A percentile compares a stretch with the other conserved stretches of the same genome.
phyloP scores from a whole-genome alignment of 1,284 basidiomycete species.

The Phenoliferia sp. region DNA sequence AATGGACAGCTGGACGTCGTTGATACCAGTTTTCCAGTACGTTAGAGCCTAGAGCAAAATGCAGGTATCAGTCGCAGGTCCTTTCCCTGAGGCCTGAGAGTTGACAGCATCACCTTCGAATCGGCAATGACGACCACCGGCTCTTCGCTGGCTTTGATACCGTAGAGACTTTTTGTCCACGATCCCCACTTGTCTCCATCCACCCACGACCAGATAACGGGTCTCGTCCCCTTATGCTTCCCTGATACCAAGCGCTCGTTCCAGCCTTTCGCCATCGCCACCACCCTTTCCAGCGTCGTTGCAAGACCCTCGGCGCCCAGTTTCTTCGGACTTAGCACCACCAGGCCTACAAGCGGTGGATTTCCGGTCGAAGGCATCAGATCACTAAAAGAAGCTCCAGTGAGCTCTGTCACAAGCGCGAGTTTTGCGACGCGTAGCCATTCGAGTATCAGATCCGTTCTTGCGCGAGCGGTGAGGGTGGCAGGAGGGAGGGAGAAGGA shows the following conservation, averaged over 20 bases:
- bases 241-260: slow-evolving; percentile 37
- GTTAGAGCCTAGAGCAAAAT: slow-evolving; percentile 52
- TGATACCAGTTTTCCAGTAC: slow-evolving; percentile 59
- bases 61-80: not conserved
- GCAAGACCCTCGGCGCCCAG: slow-evolving; percentile 35
- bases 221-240: slow-evolving; percentile 43
- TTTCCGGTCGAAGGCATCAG: slow-evolving; percentile 60
- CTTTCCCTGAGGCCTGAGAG: not conserved
- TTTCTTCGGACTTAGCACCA: slow-evolving; percentile 42
- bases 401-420: slow-evolving; percentile 65
- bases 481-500: slow-evolving; percentile 19
- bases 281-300: slow-evolving; percentile 48
- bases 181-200: slow-evolving; percentile 70
- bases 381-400: slow-evolving; percentile 65
- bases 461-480: slow-evolving; percentile 6
- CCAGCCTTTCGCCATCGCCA: slow-evolving; percentile 62
- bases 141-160: slow-evolving; percentile 51
- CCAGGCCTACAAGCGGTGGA: slow-evolving; percentile 69
- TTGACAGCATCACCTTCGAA: slow-evolving; percentile 57
- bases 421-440: slow-evolving; percentile 67
- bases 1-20: slow-evolving; percentile 54
- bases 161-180: slow-evolving; percentile 86
- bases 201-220: slow-evolving; percentile 81
- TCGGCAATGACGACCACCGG: slow-evolving; percentile 69
- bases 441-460: slow-evolving; percentile 31